Conservation (phyloP, 768 basidiomycete genomes). For the Cystoderma amianthinum region DNA sequence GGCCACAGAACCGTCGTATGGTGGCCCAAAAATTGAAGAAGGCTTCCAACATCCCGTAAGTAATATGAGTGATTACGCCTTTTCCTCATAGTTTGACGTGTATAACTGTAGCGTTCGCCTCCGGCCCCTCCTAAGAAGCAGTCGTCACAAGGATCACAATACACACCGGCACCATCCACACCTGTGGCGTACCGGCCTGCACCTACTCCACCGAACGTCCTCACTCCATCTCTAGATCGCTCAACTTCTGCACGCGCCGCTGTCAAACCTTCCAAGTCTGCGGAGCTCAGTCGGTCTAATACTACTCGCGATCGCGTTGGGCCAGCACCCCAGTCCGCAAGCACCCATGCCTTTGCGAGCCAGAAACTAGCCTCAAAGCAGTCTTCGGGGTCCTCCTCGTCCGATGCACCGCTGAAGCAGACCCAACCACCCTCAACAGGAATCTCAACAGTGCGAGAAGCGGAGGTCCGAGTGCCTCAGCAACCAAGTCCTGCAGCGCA, state of each 20-base stretch:
- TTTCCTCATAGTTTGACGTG: slow-evolving; percentile 5
- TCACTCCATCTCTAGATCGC: slow-evolving; percentile 72
- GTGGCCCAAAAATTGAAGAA: slow-evolving; percentile 31
- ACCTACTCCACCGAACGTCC: slow-evolving; percentile 62
- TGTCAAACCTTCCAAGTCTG: slow-evolving; percentile 35
- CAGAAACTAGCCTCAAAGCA: slow-evolving; percentile 34
- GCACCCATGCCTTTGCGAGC: slow-evolving; percentile 10
- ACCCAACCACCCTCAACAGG: slow-evolving; percentile 1
- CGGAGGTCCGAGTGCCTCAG: slow-evolving; percentile 26
- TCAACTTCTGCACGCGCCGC: slow-evolving; percentile 83
- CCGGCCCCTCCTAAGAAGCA: slow-evolving; percentile 44
- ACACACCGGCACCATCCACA: slow-evolving; percentile 14
- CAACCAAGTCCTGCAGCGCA: slow-evolving; percentile 60
- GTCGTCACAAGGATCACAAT: slow-evolving; percentile 13
- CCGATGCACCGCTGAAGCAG: slow-evolving; percentile 48
- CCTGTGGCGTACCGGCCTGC: slow-evolving; percentile 69
- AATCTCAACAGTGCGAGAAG: slow-evolving; percentile 16
- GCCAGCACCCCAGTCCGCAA: slow-evolving; percentile 18
- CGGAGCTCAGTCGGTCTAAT: slow-evolving; percentile 58
- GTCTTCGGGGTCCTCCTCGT: slow-evolving; percentile 52
- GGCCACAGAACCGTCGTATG: slow-evolving; percentile 11
- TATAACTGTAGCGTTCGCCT: slow-evolving; percentile 32
- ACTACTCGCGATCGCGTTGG: slow-evolving; percentile 56
- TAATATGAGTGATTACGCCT: slow-evolving; percentile 13
- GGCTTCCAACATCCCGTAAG: slow-evolving; percentile 52